Conservation (phyloP, 768 basidiomycete genomes). For the Amanita rimosa region DNA sequence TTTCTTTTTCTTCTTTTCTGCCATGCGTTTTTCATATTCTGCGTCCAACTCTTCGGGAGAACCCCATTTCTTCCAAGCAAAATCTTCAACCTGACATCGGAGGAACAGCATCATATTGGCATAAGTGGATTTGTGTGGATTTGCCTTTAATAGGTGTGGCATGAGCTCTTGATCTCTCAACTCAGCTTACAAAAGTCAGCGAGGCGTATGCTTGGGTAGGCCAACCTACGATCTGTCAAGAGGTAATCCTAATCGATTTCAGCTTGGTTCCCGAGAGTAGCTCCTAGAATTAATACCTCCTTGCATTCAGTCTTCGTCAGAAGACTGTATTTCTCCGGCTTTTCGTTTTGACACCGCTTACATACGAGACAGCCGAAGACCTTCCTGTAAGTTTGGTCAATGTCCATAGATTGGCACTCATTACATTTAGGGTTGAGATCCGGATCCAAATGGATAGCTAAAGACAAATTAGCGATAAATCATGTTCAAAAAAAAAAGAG, state of each 20-base stretch:
- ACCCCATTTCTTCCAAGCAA: constrained; percentile 98
- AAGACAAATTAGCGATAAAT: not conserved
- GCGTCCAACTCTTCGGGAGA: constrained; percentile 82
- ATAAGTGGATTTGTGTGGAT: constrained; percentile 91
- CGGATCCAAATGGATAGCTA: constrained; percentile 74
- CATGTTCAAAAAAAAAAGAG: not conserved
- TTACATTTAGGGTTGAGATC: constrained; percentile 70
- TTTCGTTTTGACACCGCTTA: constrained; percentile 79
- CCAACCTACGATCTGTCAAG: constrained; percentile 72
- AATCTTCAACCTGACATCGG: constrained; percentile 88
- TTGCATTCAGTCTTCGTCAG: constrained; percentile 99
- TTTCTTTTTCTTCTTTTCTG: constrained; percentile 82
- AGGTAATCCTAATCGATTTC: constrained; percentile 69
- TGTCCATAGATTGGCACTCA: constrained; percentile 82
- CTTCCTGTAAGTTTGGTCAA: constrained; percentile 73
- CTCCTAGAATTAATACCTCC: constrained; percentile 36
- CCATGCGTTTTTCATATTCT: constrained; percentile 71
- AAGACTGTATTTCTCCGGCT: constrained; percentile 88
- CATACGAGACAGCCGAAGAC: constrained; percentile 84
- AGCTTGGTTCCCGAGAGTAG: constrained; percentile 5
- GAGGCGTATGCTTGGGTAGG: not conserved
- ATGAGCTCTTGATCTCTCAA: constrained; percentile 84
- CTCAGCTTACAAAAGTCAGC: constrained; percentile 49
- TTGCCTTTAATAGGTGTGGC: constrained; percentile 89
- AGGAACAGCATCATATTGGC: constrained; percentile 99